Evolutionary conservation across 306 rosid genomes (phyloP).

Genomic region (Alnus rubra): DNA sequence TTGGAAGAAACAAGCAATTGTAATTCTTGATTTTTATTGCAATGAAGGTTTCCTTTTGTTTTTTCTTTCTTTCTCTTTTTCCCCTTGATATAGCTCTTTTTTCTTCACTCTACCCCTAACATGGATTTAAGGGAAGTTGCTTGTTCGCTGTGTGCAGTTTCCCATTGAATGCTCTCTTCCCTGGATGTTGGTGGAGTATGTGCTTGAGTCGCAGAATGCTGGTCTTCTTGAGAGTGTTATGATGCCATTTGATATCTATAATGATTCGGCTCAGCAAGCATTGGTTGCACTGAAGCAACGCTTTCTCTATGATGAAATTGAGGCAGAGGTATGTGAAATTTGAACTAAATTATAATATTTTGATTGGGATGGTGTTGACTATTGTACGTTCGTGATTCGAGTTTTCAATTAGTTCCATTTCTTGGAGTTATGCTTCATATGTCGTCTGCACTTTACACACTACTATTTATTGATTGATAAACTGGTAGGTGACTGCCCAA

Average conservation of each 20-base stretch:
- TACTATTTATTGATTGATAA: not conserved
- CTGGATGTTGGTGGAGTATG: conserved; percentile 96
- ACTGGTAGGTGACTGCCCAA: not conserved
- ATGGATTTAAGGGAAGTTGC: conserved; percentile 21
- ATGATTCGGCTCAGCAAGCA: conserved; percentile 97
- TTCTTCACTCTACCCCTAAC: not conserved
- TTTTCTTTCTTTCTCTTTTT: not conserved
- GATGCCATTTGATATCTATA: conserved; percentile 91
- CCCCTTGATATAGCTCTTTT: not conserved
- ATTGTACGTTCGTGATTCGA: not conserved
- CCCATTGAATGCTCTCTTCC: conserved; percentile 98
- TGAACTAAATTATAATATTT: conserved; percentile 12
- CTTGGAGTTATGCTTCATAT: not conserved
- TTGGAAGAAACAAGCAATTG: not conserved
- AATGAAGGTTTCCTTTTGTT: not conserved
- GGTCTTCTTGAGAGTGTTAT: conserved; percentile 92
- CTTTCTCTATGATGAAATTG: conserved; percentile 95
- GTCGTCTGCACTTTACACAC: not conserved
- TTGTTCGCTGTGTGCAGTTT: conserved; percentile 57
- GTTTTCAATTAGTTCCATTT: not conserved
- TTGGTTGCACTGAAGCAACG: conserved; percentile 89
- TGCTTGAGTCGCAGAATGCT: conserved; percentile 82
- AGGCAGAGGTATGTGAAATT: conserved; percentile 77
- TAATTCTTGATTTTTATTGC: not conserved
- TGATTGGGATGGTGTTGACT: not conserved